phyloP scores from a whole-genome alignment of 2,329 filamentous ascomycete species.

The Talaromyces sp. region DNA sequence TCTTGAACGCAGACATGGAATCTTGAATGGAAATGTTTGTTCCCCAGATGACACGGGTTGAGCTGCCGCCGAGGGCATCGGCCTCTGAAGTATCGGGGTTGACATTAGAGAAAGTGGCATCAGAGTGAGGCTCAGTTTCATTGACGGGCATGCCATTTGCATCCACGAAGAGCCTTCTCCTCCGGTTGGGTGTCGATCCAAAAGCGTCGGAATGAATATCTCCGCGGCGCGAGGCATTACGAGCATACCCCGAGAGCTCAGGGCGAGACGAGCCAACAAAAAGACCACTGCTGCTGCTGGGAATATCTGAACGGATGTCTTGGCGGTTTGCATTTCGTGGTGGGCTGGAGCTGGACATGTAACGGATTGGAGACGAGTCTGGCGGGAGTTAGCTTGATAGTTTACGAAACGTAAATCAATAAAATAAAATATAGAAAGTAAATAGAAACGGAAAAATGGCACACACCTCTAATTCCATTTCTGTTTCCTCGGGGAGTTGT shows the following conservation, averaged over 20 bases:
- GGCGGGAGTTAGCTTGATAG: not conserved
- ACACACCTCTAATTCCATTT: constrained; percentile 34
- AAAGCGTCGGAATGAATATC: constrained; percentile 81
- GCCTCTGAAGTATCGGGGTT: constrained; percentile 89
- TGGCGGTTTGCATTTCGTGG: constrained; percentile 52
- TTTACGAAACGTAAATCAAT: not conserved
- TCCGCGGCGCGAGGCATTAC: constrained; percentile 63
- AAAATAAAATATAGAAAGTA: not conserved
- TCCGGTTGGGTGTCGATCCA: constrained; percentile 45
- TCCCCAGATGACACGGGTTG: constrained; percentile 86
- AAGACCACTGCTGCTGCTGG: constrained; percentile 78
- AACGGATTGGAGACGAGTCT: constrained; percentile 92
- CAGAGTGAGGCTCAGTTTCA: constrained; percentile 46
- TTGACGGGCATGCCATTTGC: constrained; percentile 57
- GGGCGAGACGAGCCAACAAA: constrained; percentile 64
- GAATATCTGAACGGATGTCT: constrained; percentile 62
- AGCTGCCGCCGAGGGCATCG: constrained; percentile 74
- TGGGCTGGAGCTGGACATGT: constrained; percentile 84
- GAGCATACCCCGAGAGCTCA: constrained; percentile 40
- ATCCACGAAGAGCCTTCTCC: constrained; percentile 59
- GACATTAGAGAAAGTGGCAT: constrained; percentile 61
- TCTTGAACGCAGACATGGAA: constrained; percentile 79
- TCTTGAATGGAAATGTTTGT: constrained; percentile 94
- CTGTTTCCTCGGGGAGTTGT: constrained; percentile 37
- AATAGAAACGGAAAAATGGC: not conserved